Conservation (phyloP, 1,139 yeast genomes). For the Candida albicans region DNA sequence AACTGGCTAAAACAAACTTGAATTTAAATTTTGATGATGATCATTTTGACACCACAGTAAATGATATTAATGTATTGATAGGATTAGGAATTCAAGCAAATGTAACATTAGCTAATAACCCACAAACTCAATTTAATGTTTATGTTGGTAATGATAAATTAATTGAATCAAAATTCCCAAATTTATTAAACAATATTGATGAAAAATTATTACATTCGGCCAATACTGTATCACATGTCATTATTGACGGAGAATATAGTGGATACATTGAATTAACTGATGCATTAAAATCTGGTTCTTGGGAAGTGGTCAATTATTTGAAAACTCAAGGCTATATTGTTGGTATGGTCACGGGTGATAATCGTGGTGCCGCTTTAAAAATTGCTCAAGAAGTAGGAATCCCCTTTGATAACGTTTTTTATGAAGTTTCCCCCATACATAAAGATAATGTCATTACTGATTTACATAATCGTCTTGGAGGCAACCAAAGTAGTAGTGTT, state of each 20-base stretch:
- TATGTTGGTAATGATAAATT: slow-evolving; percentile 59
- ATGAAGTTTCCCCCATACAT: slow-evolving; percentile 75
- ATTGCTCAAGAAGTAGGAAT: slow-evolving; percentile 74
- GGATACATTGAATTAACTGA: slow-evolving; percentile 74
- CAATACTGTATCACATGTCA: slow-evolving; percentile 40
- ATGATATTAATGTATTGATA: slow-evolving; percentile 51
- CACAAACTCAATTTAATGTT: slow-evolving; percentile 28
- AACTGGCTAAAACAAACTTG: slow-evolving; percentile 27
- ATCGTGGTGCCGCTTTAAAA: slow-evolving; percentile 56
- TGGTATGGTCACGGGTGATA: slow-evolving; percentile 95
- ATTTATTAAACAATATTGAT: slow-evolving; percentile 4
- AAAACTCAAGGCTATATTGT: slow-evolving; percentile 56
- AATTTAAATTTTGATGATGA: slow-evolving; percentile 36
- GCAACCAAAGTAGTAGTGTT: slow-evolving; percentile 39
- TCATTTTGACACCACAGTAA: slow-evolving; percentile 27
- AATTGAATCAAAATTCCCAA: slow-evolving; percentile 27
- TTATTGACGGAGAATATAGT: slow-evolving; percentile 54
- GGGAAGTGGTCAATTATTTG: slow-evolving; percentile 57
- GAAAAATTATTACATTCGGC: slow-evolving; percentile 19
- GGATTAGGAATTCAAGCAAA: slow-evolving; percentile 73
- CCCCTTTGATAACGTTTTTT: slow-evolving; percentile 61
- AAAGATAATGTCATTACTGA: slow-evolving; percentile 67
- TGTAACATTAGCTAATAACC: slow-evolving; percentile 22
- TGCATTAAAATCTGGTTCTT: slow-evolving; percentile 66
- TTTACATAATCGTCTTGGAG: slow-evolving; percentile 50